Evolutionary conservation across 2,329 filamentous ascomycete genomes (phyloP).

Genomic region (Akanthomyces uredinophilus): DNA sequence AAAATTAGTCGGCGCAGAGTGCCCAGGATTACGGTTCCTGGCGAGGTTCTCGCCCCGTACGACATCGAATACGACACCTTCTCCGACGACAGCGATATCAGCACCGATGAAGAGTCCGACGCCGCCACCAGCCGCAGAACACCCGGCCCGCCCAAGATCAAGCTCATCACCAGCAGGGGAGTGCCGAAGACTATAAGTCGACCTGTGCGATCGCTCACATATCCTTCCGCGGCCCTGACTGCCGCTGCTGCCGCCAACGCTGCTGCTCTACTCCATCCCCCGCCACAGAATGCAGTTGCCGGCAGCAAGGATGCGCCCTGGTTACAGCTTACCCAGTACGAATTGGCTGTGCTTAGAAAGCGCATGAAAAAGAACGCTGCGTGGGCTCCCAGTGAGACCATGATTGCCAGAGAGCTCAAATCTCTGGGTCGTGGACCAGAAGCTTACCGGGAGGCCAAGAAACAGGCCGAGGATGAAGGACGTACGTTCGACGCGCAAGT

Average conservation of each 20-base stretch:
- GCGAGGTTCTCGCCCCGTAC: constrained; percentile 61
- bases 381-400: constrained; percentile 79
- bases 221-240: constrained; percentile 30
- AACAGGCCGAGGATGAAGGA: constrained; percentile 61
- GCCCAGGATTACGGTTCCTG: constrained; percentile 59
- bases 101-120: constrained; percentile 46
- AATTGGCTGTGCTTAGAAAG: constrained; percentile 67
- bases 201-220: constrained; percentile 28
- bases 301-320: constrained; percentile 59
- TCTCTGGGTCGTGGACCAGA: constrained; percentile 62
- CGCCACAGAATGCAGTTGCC: constrained; percentile 53
- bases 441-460: constrained; percentile 56
- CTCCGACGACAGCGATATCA: constrained; percentile 48
- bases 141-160: constrained; percentile 42
- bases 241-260: constrained; percentile 38
- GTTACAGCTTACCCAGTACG: constrained; percentile 60
- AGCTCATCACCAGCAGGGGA: constrained; percentile 38
- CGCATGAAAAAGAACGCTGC: constrained; percentile 89
- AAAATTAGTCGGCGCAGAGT: constrained; percentile 42
- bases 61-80: constrained; percentile 58
- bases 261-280: constrained; percentile 46
- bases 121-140: constrained; percentile 33
- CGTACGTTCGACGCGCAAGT: constrained; percentile 49
- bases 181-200: constrained; percentile 41
- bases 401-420: constrained; percentile 76